Evolutionary conservation across 768 basidiomycete species (phyloP), one percentile per base, ranked within the genome.

Genomic region (Lentinula boryana): DNA sequence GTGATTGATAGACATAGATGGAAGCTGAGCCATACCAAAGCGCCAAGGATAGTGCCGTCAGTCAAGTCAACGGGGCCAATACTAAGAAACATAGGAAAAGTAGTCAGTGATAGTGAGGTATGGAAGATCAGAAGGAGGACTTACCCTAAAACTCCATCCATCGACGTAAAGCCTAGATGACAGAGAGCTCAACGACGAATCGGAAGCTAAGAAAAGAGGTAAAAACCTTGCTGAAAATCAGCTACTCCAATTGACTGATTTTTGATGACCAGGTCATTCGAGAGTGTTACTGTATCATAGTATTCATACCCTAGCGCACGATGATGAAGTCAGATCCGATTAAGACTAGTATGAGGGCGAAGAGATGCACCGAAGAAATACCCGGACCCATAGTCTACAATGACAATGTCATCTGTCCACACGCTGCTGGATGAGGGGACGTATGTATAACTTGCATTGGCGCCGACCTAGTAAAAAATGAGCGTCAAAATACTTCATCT

Each of bases 171-270:
- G 4, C 81, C 86, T 2, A 55, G 23, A 0, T 52, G 4, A n/a
- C 12, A 52, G 16, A n/a, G 15, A 15, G 49, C 12, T 50, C 13
- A 21, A 32, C 8, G 5, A 16, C 10, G 13, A 16, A n/a, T 18
- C 12, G 16, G n/a, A n/a, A 18, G 13, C 13, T 52, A 0, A 7
- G 32, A 6, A 33, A 15, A 18, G 18, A 52, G 15, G 15, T 15
- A 16, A 27, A 3, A 12, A 52, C 51, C 31, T 52, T 52, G 18
- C 18, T 36, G 81, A 75, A 23, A 67, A 4, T 73, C 68, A 16
- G 87, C 85, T 54, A 84, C 86, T 65, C 87, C 87, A 55, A 89
- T 86, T 9, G 85, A 86, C 66, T 89, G 88, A 4, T 68, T 56
- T 13, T 72, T 60, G 56, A 89, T 80, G 52, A 76, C 75, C 27